A percentile compares a stretch with the other conserved stretches of the same genome.
phyloP scores from a whole-genome alignment of 106 monocot species.

The Acorus gramineus region DNA sequence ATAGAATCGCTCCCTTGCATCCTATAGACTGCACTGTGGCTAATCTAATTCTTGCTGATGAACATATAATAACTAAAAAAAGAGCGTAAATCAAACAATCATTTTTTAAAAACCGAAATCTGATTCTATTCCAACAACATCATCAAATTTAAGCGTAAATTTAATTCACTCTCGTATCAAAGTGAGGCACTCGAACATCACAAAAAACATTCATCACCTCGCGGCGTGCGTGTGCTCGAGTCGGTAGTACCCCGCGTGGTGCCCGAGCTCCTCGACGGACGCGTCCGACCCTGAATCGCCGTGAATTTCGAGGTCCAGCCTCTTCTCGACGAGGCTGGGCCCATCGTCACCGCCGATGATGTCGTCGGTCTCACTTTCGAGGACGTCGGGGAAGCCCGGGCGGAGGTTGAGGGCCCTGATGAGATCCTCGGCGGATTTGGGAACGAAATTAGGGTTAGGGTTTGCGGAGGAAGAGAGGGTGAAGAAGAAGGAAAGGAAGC shows the following conservation, averaged over 20 bases:
- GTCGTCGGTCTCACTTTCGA: not conserved
- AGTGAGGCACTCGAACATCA: slow-evolving; percentile 1
- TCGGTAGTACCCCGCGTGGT: slow-evolving; percentile 42
- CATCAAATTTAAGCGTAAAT: not conserved
- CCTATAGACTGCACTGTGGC: too few species aligned
- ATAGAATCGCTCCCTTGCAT: too few species aligned
- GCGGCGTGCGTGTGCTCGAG: slow-evolving; percentile 48
- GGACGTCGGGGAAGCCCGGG: slow-evolving; percentile 9
- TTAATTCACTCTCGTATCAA: not conserved
- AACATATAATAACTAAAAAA: not conserved
- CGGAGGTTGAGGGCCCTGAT: slow-evolving; percentile 38
- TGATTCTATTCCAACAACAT: not conserved
- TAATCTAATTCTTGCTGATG: too few species aligned
- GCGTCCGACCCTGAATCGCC: slow-evolving; percentile 26
- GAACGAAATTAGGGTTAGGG: slow-evolving; percentile 8
- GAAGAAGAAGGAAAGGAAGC: not conserved
- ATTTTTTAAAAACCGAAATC: not conserved
- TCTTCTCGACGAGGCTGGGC: slow-evolving; percentile 34
- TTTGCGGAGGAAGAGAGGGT: slow-evolving; percentile 2
- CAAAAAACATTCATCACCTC: slow-evolving; percentile 1
- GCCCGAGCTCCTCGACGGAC: slow-evolving; percentile 37
- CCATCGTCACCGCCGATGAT: not conserved
- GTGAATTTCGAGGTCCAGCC: slow-evolving; percentile 22
- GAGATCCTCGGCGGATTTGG: slow-evolving; percentile 25
- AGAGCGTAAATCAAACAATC: slow-evolving; percentile 1